Evolutionary conservation across 352 stramenopile species (phyloP).

Genomic region (Pseudoperonospora humuli): DNA sequence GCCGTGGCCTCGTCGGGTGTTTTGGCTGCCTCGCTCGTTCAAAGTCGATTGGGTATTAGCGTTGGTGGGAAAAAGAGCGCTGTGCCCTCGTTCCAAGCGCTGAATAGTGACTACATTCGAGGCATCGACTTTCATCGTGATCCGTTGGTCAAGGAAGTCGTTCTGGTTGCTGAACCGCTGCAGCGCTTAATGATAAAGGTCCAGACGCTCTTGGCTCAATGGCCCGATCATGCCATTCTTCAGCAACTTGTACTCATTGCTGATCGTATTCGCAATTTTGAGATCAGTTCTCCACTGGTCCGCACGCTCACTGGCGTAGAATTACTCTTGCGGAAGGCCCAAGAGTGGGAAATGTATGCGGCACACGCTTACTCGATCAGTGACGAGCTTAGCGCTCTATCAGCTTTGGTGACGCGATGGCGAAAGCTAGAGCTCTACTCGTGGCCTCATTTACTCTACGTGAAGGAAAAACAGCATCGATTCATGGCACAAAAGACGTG

Average conservation of each 20-base stretch:
- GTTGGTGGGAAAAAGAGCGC: slow-evolving; percentile 14
- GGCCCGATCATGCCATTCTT: slow-evolving; percentile 95
- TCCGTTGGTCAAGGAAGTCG: slow-evolving; percentile 88
- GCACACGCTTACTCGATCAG: slow-evolving; percentile 88
- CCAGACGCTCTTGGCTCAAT: slow-evolving; percentile 88
- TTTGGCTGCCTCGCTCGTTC: slow-evolving; percentile 62
- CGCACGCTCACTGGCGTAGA: slow-evolving; percentile 94
- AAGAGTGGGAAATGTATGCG: slow-evolving; percentile 98
- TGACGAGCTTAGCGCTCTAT: slow-evolving; percentile 87
- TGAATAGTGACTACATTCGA: slow-evolving; percentile 68
- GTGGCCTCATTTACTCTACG: slow-evolving; percentile 93
- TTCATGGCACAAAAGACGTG: slow-evolving; percentile 74
- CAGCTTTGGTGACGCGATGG: slow-evolving; percentile 93
- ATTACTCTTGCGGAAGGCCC: slow-evolving; percentile 92
- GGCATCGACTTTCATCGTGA: slow-evolving; percentile 92
- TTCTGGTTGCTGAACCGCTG: slow-evolving; percentile 84
- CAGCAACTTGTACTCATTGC: slow-evolving; percentile 91
- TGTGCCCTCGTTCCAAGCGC: slow-evolving; percentile 45
- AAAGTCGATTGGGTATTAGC: slow-evolving; percentile 49
- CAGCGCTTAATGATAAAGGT: slow-evolving; percentile 85
- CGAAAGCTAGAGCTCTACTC: slow-evolving; percentile 97
- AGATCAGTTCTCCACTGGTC: slow-evolving; percentile 75
- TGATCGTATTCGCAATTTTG: slow-evolving; percentile 82
- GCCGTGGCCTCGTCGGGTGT: slow-evolving; percentile 45
- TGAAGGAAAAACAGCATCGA: slow-evolving; percentile 79